Evolutionary conservation across 169 alveolate species (phyloP), one percentile per base, ranked within the genome.

Genomic region (Cryptosporidium parvum): DNA sequence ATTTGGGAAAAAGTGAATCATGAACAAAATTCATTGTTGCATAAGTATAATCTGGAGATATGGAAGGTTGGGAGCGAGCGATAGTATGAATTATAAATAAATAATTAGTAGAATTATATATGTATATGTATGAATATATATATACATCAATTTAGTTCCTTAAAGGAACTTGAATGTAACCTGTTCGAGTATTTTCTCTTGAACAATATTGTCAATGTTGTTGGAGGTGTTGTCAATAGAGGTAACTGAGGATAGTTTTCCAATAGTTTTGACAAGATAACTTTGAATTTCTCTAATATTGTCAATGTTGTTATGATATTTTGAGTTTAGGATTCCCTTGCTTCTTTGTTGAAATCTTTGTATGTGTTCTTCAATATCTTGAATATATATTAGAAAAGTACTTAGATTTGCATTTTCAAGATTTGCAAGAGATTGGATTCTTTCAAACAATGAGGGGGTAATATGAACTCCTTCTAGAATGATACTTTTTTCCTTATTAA

Each of bases 401-500:
- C 23, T 42, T 18, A 80, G 51, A 29, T 73, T 73, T 31, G 68
- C 70, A 26, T 48, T 8, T 9, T 45, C 9, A 12, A 12, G 39
- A 14, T 35, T 48, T 53, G 70, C 42, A 26, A 29, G 21, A 29
- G 80, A 52, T 84, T 85, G 71, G 65, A 95, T 84, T 93, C 92
- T 89, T 86, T 94, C 94, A 91, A 91, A 71, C 91, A 93, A 85
- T 16, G 92, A 53, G 12, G 94, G 94, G 2, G 95, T 92, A 21
- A 95, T 84, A 71, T 95, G 97, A n/a, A 95, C 97, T 18, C 97
- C 97, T 87, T 95, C 97, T 14, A 95, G 91, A 23, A 95, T 95
- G 23, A 93, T 84, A 29, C 92, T 86, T 73, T 93, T 92, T n/a
- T 93, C 85, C 23, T 93, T 53, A 6, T 72, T 29, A 18, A 91